Conservation (phyloP, 2,329 filamentous ascomycete genomes). For the Anthostomella pinea region DNA sequence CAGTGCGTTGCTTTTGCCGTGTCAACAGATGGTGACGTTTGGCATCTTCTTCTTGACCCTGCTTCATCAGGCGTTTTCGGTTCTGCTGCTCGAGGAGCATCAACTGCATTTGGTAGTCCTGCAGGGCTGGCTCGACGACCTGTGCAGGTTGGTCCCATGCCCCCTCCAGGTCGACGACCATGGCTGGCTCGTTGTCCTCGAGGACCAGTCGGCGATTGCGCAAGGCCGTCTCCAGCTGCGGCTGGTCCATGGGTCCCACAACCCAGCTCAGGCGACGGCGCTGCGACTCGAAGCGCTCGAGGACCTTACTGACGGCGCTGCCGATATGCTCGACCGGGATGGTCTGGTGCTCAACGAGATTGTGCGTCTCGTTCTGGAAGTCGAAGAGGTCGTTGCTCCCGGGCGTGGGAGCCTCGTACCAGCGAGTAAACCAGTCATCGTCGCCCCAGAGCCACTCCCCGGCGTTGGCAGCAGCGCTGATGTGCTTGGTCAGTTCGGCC, state of each 20-base stretch:
- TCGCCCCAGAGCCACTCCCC: conserved; percentile 11
- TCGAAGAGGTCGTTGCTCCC: neutral
- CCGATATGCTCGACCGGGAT: conserved; percentile 7
- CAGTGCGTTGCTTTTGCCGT: neutral
- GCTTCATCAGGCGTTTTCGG: conserved; percentile 57
- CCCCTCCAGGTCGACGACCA: conserved; percentile 12
- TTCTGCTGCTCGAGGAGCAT: conserved; percentile 62
- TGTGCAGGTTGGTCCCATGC: too few relatives aligned
- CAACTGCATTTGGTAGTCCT: conserved; percentile 62
- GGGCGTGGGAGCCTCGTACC: conserved; percentile 10
- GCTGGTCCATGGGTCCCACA: conserved; percentile 16
- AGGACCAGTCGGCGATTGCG: conserved; percentile 5
- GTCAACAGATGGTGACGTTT: neutral
- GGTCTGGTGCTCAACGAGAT: conserved; percentile 13
- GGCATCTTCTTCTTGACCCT: neutral
- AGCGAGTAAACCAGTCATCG: conserved; percentile 15
- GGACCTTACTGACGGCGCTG: conserved; percentile 10
- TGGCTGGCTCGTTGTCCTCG: conserved; percentile 13
- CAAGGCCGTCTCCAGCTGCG: conserved; percentile 13
- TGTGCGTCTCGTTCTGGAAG: conserved; percentile 8
- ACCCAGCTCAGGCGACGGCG: conserved; percentile 15
- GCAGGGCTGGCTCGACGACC: conserved; percentile 30
- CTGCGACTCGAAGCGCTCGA: conserved; percentile 7
- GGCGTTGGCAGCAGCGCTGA: conserved; percentile 14
- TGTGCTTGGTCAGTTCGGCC: conserved; percentile 18